phyloP scores from a whole-genome alignment of 1,139 yeast species.

The Suhomyces guaymorum region DNA sequence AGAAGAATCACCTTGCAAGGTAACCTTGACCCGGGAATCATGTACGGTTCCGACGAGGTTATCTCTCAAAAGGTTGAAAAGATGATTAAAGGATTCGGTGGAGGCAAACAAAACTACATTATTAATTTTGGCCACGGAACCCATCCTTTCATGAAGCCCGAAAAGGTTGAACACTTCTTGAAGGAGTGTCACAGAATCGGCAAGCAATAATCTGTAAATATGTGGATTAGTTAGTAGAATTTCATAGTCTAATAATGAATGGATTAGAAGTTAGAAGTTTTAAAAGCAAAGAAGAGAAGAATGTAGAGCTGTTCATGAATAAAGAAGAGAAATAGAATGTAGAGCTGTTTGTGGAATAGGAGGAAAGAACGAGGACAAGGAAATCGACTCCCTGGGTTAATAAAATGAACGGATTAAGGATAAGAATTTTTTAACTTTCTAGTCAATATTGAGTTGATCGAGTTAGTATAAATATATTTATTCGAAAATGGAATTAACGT shows the following conservation, averaged over 20 bases:
- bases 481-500: too few species aligned
- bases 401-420: too few species aligned
- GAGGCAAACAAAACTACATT: conserved; percentile 87
- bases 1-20: conserved; percentile 88
- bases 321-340: too few species aligned
- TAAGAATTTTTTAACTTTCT: too few species aligned
- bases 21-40: conserved; percentile 91
- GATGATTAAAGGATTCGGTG: conserved; percentile 89
- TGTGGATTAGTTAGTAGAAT: background rate
- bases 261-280: background rate
- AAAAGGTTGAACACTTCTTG: conserved; percentile 77
- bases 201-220: conserved; percentile 22
- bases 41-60: conserved; percentile 83
- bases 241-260: too few species aligned
- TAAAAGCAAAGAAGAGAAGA: too few species aligned
- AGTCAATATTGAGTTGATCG: too few species aligned
- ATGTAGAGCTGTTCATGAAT: too few species aligned
- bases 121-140: conserved; percentile 98
- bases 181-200: conserved; percentile 88
- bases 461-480: too few species aligned
- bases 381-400: too few species aligned
- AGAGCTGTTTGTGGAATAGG: too few species aligned
- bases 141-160: conserved; percentile 96
- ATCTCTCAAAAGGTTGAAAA: conserved; percentile 78
- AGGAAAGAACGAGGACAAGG: too few species aligned